Percentiles rank a stretch among this genome's conserved stretches.
Conservation (phyloP, 306 rosid species). For the Glycine latifolia region DNA sequence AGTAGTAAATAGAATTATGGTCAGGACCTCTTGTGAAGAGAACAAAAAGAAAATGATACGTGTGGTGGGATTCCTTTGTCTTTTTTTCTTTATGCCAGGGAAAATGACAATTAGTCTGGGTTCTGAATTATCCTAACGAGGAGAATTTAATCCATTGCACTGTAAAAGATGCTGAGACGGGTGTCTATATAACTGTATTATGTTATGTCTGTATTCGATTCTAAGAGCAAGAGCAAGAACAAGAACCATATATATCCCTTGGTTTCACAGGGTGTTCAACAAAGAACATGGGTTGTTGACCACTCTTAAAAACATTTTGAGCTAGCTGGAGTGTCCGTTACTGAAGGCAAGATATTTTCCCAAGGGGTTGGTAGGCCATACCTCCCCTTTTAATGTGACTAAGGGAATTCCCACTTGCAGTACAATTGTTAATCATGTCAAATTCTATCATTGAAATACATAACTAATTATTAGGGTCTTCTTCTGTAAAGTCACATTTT, state of each 20-base stretch:
- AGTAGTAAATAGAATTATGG: background rate
- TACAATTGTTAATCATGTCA: constrained; percentile 38
- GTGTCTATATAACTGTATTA: background rate
- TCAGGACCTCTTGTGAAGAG: background rate
- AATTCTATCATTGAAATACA: constrained; percentile 5
- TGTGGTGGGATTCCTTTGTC: background rate
- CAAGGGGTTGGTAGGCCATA: constrained; percentile 46
- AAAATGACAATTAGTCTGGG: constrained; percentile 8
- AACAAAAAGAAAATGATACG: constrained; percentile 22
- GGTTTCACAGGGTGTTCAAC: background rate
- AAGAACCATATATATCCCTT: background rate
- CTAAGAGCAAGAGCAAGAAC: background rate
- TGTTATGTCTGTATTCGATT: background rate
- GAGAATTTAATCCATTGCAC: background rate
- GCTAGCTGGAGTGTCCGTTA: constrained; percentile 2
- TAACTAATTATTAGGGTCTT: no score
- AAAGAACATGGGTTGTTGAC: background rate
- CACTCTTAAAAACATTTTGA: background rate
- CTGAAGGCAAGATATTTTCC: background rate
- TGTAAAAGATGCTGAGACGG: background rate
- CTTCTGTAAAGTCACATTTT: constrained; percentile 8
- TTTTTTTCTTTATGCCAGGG: no score
- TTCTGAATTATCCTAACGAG: background rate
- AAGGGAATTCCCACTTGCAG: constrained; percentile 34
- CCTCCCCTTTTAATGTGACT: constrained; percentile 6